A percentile compares a stretch with the other conserved stretches of the same genome.
Evolutionary conservation across 169 alveolate genomes (phyloP).

Genomic region (Babesia ovata): DNA sequence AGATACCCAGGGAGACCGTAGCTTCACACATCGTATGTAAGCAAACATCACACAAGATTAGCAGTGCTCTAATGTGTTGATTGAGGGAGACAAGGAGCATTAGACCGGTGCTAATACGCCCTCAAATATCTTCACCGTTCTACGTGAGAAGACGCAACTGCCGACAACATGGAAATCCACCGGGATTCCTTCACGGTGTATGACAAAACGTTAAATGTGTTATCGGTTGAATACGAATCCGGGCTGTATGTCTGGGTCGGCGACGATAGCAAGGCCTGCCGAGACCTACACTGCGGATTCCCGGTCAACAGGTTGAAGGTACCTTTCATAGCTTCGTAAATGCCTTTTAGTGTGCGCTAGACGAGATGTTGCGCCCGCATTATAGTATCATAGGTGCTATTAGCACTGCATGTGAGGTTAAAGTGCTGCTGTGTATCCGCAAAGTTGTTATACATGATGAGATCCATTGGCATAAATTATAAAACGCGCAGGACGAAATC

Average conservation of each 20-base stretch:
- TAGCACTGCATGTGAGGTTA: background rate
- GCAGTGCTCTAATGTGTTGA: too few relatives aligned
- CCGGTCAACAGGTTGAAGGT: slow-evolving; percentile 53
- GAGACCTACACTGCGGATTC: slow-evolving; percentile 64
- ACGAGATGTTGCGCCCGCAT: too few relatives aligned
- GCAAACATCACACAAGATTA: too few relatives aligned
- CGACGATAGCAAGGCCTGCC: slow-evolving; percentile 37
- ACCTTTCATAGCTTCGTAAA: background rate
- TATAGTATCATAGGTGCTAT: too few relatives aligned
- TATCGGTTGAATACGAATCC: slow-evolving; percentile 32
- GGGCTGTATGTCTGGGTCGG: slow-evolving; percentile 66
- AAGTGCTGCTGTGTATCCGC: background rate
- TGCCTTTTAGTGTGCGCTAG: too few relatives aligned
- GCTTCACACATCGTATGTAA: too few relatives aligned
- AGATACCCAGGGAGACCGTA: too few relatives aligned
- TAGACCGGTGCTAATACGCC: too few relatives aligned
- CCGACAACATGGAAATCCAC: slow-evolving; percentile 42
- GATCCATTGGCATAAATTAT: background rate
- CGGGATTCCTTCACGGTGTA: slow-evolving; percentile 39
- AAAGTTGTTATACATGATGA: background rate
- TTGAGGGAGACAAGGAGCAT: too few relatives aligned
- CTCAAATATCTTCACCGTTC: too few relatives aligned
- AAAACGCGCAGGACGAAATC: slow-evolving; percentile 43
- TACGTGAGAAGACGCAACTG: background rate
- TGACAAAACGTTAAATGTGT: slow-evolving; percentile 24